Evolutionary conservation across 805 yeast species (phyloP).

Genomic region (Brettanomyces anomalus): DNA sequence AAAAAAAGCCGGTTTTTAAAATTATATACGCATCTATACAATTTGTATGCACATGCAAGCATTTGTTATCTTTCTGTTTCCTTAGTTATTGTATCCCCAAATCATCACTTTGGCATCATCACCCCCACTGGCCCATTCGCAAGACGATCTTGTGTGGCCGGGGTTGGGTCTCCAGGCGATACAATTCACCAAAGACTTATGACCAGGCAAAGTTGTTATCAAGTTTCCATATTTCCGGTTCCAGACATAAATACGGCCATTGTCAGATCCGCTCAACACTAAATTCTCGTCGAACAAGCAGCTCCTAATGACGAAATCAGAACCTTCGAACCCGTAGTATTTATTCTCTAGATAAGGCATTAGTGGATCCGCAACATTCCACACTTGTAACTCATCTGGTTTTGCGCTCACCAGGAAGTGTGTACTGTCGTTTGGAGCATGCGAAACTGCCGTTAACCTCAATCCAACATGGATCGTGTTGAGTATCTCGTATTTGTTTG

Average conservation of each 20-base stretch:
- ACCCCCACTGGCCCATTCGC: constrained; percentile 61
- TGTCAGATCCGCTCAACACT: constrained; percentile 77
- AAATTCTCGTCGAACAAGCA: constrained; percentile 70
- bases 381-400: constrained; percentile 70
- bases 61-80: not conserved
- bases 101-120: constrained; percentile 68
- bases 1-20: not conserved
- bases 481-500: constrained; percentile 23
- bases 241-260: constrained; percentile 73
- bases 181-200: constrained; percentile 59
- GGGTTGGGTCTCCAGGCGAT: constrained; percentile 56
- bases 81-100: constrained; percentile 30
- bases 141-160: constrained; percentile 27
- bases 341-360: constrained; percentile 41
- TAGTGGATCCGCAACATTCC: constrained; percentile 59
- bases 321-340: constrained; percentile 65
- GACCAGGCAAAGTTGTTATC: constrained; percentile 53
- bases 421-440: constrained; percentile 44
- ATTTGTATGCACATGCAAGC: not conserved
- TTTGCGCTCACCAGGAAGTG: constrained; percentile 51
- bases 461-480: constrained; percentile 39
- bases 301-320: constrained; percentile 61
- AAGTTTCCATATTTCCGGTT: constrained; percentile 62
- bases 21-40: not conserved
- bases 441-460: constrained; percentile 54